Evolutionary conservation across 1,284 basidiomycete species (phyloP).

Genomic region (Ustanciosporium gigantosporum): DNA sequence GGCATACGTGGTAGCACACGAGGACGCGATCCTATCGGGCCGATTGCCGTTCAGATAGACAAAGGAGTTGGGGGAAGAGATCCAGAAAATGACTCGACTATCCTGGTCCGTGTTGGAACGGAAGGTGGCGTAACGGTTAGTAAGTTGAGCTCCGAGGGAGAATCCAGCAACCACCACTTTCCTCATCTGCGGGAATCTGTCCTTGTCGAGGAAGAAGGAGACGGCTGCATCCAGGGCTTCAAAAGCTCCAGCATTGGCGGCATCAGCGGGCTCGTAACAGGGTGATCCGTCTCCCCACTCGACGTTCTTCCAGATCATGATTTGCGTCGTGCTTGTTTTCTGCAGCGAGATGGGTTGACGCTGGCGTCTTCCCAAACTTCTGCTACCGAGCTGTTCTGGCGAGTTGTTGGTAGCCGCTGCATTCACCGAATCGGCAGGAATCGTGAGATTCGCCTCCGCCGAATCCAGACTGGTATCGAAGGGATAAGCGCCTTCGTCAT

Average conservation of each 20-base stretch:
- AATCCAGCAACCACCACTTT: constrained; percentile 56
- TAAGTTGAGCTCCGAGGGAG: constrained; percentile 48
- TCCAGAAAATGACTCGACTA: constrained; percentile 42
- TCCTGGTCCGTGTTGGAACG: constrained; percentile 29
- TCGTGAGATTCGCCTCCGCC: background rate
- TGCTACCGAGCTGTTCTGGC: background rate
- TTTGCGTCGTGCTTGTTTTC: constrained; percentile 17
- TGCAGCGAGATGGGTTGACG: constrained; percentile 6
- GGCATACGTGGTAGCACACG: constrained; percentile 26
- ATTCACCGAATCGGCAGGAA: background rate
- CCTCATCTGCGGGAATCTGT: constrained; percentile 45
- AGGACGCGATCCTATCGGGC: constrained; percentile 9
- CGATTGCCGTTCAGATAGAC: constrained; percentile 45
- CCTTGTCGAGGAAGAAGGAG: constrained; percentile 36
- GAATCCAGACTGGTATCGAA: constrained; percentile 15
- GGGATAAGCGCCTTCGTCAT: constrained; percentile 48
- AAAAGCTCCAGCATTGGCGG: constrained; percentile 23
- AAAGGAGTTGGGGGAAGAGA: constrained; percentile 48
- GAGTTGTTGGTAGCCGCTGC: background rate
- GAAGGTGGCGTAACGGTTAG: constrained; percentile 48
- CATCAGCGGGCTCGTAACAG: constrained; percentile 31
- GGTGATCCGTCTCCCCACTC: constrained; percentile 46
- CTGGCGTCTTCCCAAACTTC: background rate
- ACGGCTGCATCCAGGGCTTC: constrained; percentile 48
- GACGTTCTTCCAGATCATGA: constrained; percentile 38